These are phyloP conservation scores for Forsythia viridissima DNA, from an alignment of 257 asterid species.

Conservation along the genomic window DNA sequence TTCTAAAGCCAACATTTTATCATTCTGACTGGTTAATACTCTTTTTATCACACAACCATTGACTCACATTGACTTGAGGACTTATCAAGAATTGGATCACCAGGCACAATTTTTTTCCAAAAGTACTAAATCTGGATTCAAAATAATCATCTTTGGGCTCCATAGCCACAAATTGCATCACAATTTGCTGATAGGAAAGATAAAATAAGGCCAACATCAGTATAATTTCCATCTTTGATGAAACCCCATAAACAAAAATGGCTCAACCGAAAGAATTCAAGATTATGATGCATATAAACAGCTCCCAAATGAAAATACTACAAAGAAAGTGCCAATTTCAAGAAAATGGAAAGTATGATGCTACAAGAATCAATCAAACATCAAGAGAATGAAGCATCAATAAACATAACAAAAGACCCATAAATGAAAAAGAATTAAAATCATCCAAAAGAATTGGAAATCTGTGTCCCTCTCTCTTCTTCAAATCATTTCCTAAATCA, in stretches of 20 bases:
- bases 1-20: background rate
- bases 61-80: conserved; percentile 8
- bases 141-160: background rate
- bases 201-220: background rate
- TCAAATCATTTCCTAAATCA: background rate
- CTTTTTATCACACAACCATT: background rate
- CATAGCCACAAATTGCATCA: background rate
- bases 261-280: background rate
- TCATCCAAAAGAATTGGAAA: background rate
- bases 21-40: background rate
- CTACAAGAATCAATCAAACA: conserved; percentile 10
- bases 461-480: background rate
- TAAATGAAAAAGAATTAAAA: background rate
- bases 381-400: background rate
- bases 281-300: background rate
- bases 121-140: background rate
- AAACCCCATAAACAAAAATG: background rate
- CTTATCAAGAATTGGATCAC: background rate
- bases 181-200: background rate
- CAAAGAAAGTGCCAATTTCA: background rate
- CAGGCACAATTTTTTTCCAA: background rate
- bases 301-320: background rate
- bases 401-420: background rate
- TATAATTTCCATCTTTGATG: background rate
- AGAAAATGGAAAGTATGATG: background rate